These are phyloP conservation scores for Ascomycota sp. DNA, from an alignment of 2,329 filamentous ascomycete species.

Conservation along the genomic window DNA sequence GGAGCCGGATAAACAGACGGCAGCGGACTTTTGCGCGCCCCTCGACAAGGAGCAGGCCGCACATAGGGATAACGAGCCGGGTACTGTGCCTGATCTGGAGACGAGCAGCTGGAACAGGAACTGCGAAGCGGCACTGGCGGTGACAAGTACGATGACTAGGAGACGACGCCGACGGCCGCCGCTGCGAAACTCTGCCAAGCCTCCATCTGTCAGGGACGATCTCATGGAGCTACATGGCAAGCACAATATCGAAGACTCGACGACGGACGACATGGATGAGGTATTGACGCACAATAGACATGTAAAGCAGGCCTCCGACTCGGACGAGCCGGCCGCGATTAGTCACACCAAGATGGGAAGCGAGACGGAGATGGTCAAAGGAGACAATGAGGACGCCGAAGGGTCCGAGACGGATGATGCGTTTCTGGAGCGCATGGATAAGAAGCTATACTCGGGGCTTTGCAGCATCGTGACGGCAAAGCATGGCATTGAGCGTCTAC, in stretches of 20 bases:
- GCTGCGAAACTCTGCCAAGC: slow-evolving; percentile 31
- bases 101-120: slow-evolving; percentile 6
- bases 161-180: slow-evolving; percentile 16
- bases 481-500: too few species aligned
- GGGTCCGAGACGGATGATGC: too few species aligned
- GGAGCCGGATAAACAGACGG: neutral
- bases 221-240: slow-evolving; percentile 28
- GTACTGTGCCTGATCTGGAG: slow-evolving; percentile 14
- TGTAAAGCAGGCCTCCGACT: slow-evolving; percentile 4
- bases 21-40: neutral
- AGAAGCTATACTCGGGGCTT: too few species aligned
- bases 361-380: too few species aligned
- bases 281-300: neutral
- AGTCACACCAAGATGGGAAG: too few species aligned
- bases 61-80: slow-evolving; percentile 7
- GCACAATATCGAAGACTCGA: slow-evolving; percentile 37
- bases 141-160: slow-evolving; percentile 9
- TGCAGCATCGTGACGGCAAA: too few species aligned
- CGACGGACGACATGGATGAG: slow-evolving; percentile 35
- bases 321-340: slow-evolving; percentile 10
- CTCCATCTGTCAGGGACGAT: slow-evolving; percentile 33
- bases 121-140: slow-evolving; percentile 7
- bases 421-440: too few species aligned
- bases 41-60: slow-evolving; percentile 1
- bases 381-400: too few species aligned